phyloP scores from a whole-genome alignment of 495 filamentous ascomycete species.

The Oidiodendron maius region DNA sequence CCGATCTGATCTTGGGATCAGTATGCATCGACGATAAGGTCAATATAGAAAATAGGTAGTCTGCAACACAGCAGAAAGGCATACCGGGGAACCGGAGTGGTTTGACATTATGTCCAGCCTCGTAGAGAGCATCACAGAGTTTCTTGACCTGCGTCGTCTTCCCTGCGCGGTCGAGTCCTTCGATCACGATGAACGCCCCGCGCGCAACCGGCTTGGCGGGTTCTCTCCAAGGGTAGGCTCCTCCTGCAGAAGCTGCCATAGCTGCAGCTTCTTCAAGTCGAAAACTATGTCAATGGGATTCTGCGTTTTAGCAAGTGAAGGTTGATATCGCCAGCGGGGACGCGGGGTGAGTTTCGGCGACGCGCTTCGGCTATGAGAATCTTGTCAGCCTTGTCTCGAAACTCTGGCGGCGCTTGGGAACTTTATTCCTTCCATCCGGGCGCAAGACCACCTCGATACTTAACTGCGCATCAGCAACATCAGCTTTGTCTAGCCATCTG shows the following conservation, averaged over 20 bases:
- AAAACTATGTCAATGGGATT: not conserved
- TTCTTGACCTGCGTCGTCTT: slow-evolving; percentile 90
- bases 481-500: too few species aligned
- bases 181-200: slow-evolving; percentile 80
- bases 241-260: slow-evolving; percentile 9
- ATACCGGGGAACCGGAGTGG: slow-evolving; percentile 86
- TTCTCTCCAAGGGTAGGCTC: slow-evolving; percentile 13
- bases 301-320: too few species aligned
- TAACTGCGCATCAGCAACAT: too few species aligned
- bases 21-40: not conserved
- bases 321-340: too few species aligned
- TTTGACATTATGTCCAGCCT: slow-evolving; percentile 57
- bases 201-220: slow-evolving; percentile 31
- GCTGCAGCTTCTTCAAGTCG: not conserved
- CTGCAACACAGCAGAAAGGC: not conserved
- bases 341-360: too few species aligned
- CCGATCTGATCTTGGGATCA: slow-evolving; percentile 51
- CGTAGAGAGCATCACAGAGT: slow-evolving; percentile 57
- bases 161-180: slow-evolving; percentile 89
- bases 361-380: too few species aligned
- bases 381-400: too few species aligned
- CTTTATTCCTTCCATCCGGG: slow-evolving; percentile 1
- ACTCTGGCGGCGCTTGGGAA: too few species aligned
- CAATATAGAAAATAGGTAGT: not conserved
- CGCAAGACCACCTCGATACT: too few species aligned